phyloP scores from a whole-genome alignment of 331 rosid genomes.

The Rhamnella rubrinervis region DNA sequence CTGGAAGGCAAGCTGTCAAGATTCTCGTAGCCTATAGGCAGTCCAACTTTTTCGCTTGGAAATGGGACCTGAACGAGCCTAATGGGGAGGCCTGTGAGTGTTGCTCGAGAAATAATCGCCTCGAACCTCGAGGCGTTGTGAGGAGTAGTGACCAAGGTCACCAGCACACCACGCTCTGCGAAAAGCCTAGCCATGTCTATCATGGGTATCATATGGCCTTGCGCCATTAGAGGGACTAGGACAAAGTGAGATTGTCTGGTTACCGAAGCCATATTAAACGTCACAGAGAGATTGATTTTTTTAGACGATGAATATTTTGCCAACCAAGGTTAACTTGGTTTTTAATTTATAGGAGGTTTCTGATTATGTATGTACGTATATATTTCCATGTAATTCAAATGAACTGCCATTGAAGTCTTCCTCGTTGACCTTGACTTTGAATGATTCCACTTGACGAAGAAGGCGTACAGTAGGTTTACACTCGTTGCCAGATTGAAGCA shows the following conservation, averaged over 20 bases:
- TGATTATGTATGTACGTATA: too few relatives aligned
- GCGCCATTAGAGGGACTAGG: constrained; percentile 63
- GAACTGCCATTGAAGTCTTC: too few relatives aligned
- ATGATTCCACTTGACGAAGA: too few relatives aligned
- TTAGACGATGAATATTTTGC: too few relatives aligned
- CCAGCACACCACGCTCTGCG: constrained; percentile 44
- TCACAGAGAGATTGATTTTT: neutral
- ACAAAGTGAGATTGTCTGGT: constrained; percentile 54
- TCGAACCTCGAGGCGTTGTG: constrained; percentile 56
- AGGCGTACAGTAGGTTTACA: too few relatives aligned
- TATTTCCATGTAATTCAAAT: too few relatives aligned
- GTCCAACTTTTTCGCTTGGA: constrained; percentile 51
- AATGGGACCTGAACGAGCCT: constrained; percentile 43
- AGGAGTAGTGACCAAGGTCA: constrained; percentile 58
- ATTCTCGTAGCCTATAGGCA: constrained; percentile 62
- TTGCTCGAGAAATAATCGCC: constrained; percentile 35
- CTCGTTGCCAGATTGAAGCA: too few relatives aligned
- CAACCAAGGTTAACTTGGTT: too few relatives aligned
- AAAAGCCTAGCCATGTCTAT: constrained; percentile 68
- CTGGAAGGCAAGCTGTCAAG: constrained; percentile 61
- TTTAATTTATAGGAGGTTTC: too few relatives aligned
- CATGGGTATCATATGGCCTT: constrained; percentile 85
- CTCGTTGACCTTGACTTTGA: too few relatives aligned
- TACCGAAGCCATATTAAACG: constrained; percentile 9
- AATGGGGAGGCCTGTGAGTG: constrained; percentile 32